Percentiles rank a stretch among this genome's conserved stretches.
Conservation (phyloP, 2,329 filamentous ascomycete species). For the Tolypocladium sp. region DNA sequence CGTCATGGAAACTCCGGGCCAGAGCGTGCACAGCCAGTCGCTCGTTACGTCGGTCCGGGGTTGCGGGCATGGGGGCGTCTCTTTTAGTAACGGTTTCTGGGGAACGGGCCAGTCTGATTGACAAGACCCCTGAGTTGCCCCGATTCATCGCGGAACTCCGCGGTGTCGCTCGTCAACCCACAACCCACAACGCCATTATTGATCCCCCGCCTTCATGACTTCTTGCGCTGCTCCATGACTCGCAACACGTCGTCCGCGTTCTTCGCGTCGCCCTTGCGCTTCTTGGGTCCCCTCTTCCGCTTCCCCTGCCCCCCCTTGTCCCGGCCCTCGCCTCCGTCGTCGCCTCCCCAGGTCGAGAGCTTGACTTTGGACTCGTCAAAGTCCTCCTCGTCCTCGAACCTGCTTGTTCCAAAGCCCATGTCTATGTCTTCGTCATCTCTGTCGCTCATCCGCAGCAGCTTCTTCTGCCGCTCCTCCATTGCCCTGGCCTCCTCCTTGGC, state of each 20-base stretch:
- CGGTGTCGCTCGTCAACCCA: neutral
- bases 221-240: slow-evolving; percentile 57
- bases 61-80: neutral
- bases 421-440: slow-evolving; percentile 88
- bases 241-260: slow-evolving; percentile 71
- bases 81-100: neutral
- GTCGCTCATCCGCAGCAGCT: slow-evolving; percentile 63
- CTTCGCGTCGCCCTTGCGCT: slow-evolving; percentile 70
- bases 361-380: slow-evolving; percentile 60
- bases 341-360: slow-evolving; percentile 55
- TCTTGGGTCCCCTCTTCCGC: slow-evolving; percentile 63
- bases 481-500: slow-evolving; percentile 38
- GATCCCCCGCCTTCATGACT: slow-evolving; percentile 9
- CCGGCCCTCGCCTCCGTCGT: slow-evolving; percentile 35
- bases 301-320: slow-evolving; percentile 40
- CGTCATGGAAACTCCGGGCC: neutral
- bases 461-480: slow-evolving; percentile 60
- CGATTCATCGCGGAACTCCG: neutral
- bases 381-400: slow-evolving; percentile 83
- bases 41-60: neutral
- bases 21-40: neutral
- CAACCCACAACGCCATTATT: neutral
- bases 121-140: neutral
- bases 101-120: neutral
- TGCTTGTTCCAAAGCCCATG: slow-evolving; percentile 83